Evolutionary conservation across 1,284 basidiomycete species (phyloP).

Genomic region (Termitomyces sp.): DNA sequence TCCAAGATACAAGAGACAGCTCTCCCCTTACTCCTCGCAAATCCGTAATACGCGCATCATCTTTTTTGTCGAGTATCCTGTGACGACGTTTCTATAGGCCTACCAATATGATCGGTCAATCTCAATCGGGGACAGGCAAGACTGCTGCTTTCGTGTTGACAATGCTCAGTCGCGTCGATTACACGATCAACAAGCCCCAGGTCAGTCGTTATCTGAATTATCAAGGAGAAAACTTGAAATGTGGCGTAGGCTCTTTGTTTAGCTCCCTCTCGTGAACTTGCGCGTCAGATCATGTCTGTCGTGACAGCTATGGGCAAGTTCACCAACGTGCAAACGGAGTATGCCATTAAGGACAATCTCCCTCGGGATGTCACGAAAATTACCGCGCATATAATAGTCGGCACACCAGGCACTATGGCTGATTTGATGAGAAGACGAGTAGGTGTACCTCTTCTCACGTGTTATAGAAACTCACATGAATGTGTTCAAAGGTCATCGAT

Average conservation of each 20-base stretch:
- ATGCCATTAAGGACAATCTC: slow-evolving; percentile 87
- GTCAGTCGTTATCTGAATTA: slow-evolving; percentile 36
- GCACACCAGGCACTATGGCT: slow-evolving; percentile 93
- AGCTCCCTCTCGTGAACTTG: slow-evolving; percentile 93
- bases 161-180: slow-evolving; percentile 95
- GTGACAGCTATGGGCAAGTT: slow-evolving; percentile 94
- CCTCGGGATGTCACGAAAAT: slow-evolving; percentile 66
- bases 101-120: slow-evolving; percentile 98
- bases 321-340: slow-evolving; percentile 88
- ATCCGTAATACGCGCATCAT: slow-evolving; percentile 66
- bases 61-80: background rate
- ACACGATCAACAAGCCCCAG: slow-evolving; percentile 78
- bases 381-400: slow-evolving; percentile 89
- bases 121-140: slow-evolving; percentile 98
- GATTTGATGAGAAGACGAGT: slow-evolving; percentile 71
- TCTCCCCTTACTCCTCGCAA: slow-evolving; percentile 83
- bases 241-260: slow-evolving; percentile 77
- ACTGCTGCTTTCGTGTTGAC: slow-evolving; percentile 98
- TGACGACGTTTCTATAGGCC: slow-evolving; percentile 48
- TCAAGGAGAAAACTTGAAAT: background rate
- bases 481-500: slow-evolving; percentile 55
- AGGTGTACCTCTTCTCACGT: background rate
- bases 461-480: background rate
- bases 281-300: slow-evolving; percentile 96
- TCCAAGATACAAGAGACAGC: slow-evolving; percentile 99